Evolutionary conservation across 441 rosid genomes (phyloP), one percentile per base, ranked within the genome.

Genomic region (Corymbia calophylla): DNA sequence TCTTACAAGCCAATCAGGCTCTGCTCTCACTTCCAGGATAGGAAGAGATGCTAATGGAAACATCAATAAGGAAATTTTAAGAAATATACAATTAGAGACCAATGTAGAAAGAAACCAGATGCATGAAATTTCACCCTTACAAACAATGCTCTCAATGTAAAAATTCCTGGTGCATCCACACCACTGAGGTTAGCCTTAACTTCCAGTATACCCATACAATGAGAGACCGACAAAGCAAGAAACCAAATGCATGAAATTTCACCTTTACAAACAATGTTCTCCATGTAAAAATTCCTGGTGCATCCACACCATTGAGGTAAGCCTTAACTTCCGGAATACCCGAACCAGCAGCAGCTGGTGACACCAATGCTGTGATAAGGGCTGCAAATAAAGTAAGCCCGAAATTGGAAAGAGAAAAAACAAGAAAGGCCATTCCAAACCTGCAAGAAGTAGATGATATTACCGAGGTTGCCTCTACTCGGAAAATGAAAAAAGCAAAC

Each of bases 271-370:
- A 25, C 92, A 96, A 91, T 90, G 97, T 96, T 54, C 94, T 91
- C 73, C 93, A 25, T 2, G 99, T 94, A 91, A 96, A 91, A 87
- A 97, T 95, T 48, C 93, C 96, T 0, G 99, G 98, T 11, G 99
- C 96, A 95, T 97, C 99, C 86, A 97, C 99, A 55, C 99, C 99
- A 68, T 97, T 97, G 90, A 97, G 88, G 93, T 96, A 97, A 87
- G 99, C 99, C 92, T 97, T 96, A 15, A 97, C 97, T 91, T 97
- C 99, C 11, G 99, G 99, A 85, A 97, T 96, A 90, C 99, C 99
- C 9, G 99, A 97, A 89, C 99, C 99, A 49, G 99, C 94, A 9
- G 99, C 97, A 48, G 97, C 95, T 27, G 99, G 99, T 27, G 99
- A 92, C 77, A 96, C 70, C 88, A 89, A 93, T 29, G 97, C 95